Base-by-base conservation (phyloP, 148 eudicot genomes). In the Amaranthus cruentus region DNA sequence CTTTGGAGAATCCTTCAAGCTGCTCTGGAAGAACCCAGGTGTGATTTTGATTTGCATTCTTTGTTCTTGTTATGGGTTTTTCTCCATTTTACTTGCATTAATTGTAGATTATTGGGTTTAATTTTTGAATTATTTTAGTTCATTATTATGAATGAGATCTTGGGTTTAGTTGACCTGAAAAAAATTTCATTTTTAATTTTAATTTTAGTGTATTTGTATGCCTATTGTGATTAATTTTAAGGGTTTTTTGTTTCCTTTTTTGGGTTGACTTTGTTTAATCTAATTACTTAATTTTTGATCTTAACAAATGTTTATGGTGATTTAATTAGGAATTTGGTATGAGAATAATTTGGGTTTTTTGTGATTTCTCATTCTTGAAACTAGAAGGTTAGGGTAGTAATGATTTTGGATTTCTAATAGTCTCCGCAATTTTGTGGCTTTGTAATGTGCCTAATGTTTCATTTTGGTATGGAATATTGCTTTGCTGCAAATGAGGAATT, bases 11-110 rank as follows among this genome's bases (percentile, higher is more conserved):
- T 72, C 5, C 42, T 62, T 60, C 53, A 44, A 55, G 67, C 55
- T 76, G 54, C 54, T 47, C 47, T 38, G 47, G 44, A 55, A 71
- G 47, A 52, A 61, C 70, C 71, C 83, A 76, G 83, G 83, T 80
- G 43, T 7, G 73, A 10, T 18, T 76, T 76, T 58, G 2, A 12
- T 68, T 5, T 52, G 66, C 55, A 47, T 59, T 3, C 11, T 48
- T 28, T 28, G 49, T 28, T 55, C 50, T 70, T 70, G 2, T 10
- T 56, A 46, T 38, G 38, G 64, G 43, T 14, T 70, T 70, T 43
- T 18, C 63, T 51, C 2, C 14, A 73, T 68, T 60, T 46, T 42
- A 28, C 28, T 58, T n/a, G 38, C 38, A 28, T 28, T 28, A 28
- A 28, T 28, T 28, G 38, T 28, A 28, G 38, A 28, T 28, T 28